phyloP scores from a whole-genome alignment of 1,139 yeast species.

The Blastobotrys malaysiensis region DNA sequence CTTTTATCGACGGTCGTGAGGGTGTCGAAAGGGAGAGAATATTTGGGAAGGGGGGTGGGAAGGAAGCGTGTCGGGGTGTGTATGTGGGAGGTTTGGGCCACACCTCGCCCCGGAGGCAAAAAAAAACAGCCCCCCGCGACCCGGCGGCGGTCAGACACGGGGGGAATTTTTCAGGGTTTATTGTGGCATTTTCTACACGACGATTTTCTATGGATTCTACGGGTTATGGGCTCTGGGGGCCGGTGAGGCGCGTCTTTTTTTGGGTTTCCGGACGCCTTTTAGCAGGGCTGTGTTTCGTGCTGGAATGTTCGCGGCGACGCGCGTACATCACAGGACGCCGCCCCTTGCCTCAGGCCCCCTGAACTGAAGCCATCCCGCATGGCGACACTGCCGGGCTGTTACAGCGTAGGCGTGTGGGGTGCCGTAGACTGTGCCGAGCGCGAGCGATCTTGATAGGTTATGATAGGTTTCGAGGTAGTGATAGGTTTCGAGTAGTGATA shows the following conservation, averaged over 20 bases:
- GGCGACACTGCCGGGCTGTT: not conserved
- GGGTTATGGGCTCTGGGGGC: too few relatives aligned
- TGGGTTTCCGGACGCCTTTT: not conserved
- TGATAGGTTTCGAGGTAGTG: too few relatives aligned
- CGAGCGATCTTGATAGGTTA: not conserved
- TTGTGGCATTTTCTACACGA: not conserved
- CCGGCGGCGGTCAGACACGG: not conserved
- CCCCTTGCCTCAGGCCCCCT: not conserved
- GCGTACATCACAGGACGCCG: not conserved
- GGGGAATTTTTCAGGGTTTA: too few relatives aligned
- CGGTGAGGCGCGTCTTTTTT: not conserved
- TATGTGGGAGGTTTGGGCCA: not conserved
- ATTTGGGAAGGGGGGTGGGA: constrained; percentile 3
- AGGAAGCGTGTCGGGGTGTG: not conserved
- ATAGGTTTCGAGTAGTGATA: too few relatives aligned
- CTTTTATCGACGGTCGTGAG: not conserved
- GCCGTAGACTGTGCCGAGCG: not conserved
- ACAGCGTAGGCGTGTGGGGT: not conserved
- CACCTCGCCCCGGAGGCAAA: not conserved
- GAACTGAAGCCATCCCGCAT: not conserved
- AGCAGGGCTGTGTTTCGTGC: not conserved
- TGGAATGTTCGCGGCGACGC: not conserved
- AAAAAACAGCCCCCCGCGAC: not conserved
- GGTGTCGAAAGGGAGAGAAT: constrained; percentile 1
- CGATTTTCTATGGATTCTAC: too few relatives aligned